Evolutionary conservation across 2,329 filamentous ascomycete species (phyloP).

Genomic region (Zalaria obscura): DNA sequence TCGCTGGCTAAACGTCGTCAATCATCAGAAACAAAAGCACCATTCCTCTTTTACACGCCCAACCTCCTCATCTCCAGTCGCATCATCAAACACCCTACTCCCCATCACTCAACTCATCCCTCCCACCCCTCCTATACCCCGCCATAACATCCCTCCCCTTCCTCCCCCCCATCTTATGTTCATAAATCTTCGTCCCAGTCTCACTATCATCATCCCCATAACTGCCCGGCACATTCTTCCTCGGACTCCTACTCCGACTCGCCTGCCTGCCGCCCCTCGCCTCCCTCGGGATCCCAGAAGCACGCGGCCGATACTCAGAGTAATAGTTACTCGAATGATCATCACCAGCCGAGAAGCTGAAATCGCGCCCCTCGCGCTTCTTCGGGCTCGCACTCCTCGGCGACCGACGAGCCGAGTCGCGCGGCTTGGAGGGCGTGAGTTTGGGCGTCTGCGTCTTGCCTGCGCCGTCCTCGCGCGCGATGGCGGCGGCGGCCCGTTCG

Average conservation of each 20-base stretch:
- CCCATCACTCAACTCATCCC: slow-evolving; percentile 38
- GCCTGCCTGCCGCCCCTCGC: neutral
- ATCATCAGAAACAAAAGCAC: too few species aligned
- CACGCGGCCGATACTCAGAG: slow-evolving; percentile 18
- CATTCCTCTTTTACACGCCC: too few species aligned
- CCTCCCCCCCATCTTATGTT: slow-evolving; percentile 32
- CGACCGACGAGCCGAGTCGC: slow-evolving; percentile 7
- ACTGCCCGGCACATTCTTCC: slow-evolving; percentile 16
- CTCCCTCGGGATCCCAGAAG: slow-evolving; percentile 7
- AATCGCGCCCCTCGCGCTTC: slow-evolving; percentile 15
- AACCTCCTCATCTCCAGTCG: too few species aligned
- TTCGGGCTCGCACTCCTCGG: slow-evolving; percentile 12
- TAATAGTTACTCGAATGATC: slow-evolving; percentile 15
- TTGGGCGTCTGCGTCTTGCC: slow-evolving; percentile 12
- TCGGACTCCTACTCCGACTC: neutral
- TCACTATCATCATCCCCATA: slow-evolving; percentile 23
- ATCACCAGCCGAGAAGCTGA: slow-evolving; percentile 15
- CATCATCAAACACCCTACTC: neutral
- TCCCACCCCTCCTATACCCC: slow-evolving; percentile 12
- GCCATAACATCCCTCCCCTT: slow-evolving; percentile 8
- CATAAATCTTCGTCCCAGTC: slow-evolving; percentile 40
- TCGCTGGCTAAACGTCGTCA: too few species aligned
- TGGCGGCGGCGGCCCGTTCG: slow-evolving; percentile 22
- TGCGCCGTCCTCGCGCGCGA: slow-evolving; percentile 17
- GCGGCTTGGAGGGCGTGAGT: slow-evolving; percentile 11